phyloP scores from a whole-genome alignment of 495 filamentous ascomycete genomes.

The Lichina pygmaea region DNA sequence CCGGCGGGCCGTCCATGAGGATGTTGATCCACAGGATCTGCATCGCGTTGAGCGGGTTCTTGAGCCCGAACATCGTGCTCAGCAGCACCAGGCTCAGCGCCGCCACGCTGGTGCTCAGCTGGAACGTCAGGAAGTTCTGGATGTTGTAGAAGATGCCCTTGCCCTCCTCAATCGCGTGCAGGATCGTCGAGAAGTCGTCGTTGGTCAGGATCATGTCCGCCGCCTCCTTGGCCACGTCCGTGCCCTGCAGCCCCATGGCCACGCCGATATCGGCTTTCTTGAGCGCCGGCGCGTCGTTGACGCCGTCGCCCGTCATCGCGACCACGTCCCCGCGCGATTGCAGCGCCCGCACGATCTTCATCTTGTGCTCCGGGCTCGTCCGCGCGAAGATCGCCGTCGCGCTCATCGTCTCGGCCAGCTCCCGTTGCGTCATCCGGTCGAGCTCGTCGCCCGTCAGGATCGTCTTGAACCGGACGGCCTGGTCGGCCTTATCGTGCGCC shows the following conservation, averaged over 20 bases:
- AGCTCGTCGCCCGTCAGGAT: conserved; percentile 77
- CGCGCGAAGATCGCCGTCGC: conserved; percentile 85
- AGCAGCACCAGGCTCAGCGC: conserved; percentile 74
- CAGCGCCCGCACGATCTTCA: conserved; percentile 82
- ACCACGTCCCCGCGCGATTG: conserved; percentile 89
- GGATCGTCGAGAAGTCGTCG: conserved; percentile 92
- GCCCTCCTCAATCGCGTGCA: conserved; percentile 90
- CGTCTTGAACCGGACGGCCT: conserved; percentile 20
- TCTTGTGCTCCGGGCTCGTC: conserved; percentile 88
- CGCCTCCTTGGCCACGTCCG: conserved; percentile 94
- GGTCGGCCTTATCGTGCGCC: conserved; percentile 13
- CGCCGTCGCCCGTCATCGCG: conserved; percentile 95
- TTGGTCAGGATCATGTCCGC: conserved; percentile 99
- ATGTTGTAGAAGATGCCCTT: conserved; percentile 99
- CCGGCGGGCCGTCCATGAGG: conserved; percentile 95
- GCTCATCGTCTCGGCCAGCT: conserved; percentile 57
- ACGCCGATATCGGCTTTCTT: conserved; percentile 98
- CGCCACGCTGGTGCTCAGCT: conserved; percentile 89
- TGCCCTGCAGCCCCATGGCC: conserved; percentile 84
- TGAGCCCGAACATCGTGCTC: conserved; percentile 75
- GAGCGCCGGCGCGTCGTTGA: conserved; percentile 88
- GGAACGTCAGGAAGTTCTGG: conserved; percentile 96
- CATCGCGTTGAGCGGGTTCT: conserved; percentile 91
- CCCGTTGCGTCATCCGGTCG: conserved; percentile 63
- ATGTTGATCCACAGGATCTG: conserved; percentile 99